Evolutionary conservation across 2,329 filamentous ascomycete genomes (phyloP), one percentile per base, ranked within the genome.

Genomic region (Neoarthrinium moseri): DNA sequence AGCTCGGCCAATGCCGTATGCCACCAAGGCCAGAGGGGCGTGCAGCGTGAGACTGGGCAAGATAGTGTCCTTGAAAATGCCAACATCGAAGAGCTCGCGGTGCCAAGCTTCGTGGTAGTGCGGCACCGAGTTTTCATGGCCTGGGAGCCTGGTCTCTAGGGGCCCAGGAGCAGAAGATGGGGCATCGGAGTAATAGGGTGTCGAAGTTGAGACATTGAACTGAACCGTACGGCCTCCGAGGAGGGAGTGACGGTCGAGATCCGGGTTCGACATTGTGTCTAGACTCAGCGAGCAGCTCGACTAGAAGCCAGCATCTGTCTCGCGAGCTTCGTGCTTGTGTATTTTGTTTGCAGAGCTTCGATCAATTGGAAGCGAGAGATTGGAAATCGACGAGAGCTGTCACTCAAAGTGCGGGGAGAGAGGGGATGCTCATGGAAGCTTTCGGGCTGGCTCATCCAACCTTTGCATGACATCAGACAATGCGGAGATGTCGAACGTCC

Each of bases 1-100:
- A 40, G 73, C 69, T 20, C 77, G 68, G 1, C 74, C 74, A 23
- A 72, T 65, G 7, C 69, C 69, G 55, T 78, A 84, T 0, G 78
- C 71, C 24, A 76, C 15, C 5, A 47, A 21, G 11, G 48, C 44
- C 23, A 50, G 36, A 15, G 44, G 37, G 13, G 27, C 39, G 32
- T 50, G 48, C 6, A 50, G 40, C 15, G 38, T 27, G 12, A 45
- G 24, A 21, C 44, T 47, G 27, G 48, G 48, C n/a, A 50, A 36
- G 36, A 50, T 41, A n/a, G 48, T 50, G 24, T 50, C 48, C 6
- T 41, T 41, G 34, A 50, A 38, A 36, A 50, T 50, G 6, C 48
- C 48, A 11, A 50, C 45, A 15, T 50, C 48, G 17, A 50, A 36
- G 5, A 50, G 45, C 36, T 50, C 48, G 2, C 48, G 44, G 34